Conservation (phyloP, 352 stramenopile species). For the Globisporangium middletonii region DNA sequence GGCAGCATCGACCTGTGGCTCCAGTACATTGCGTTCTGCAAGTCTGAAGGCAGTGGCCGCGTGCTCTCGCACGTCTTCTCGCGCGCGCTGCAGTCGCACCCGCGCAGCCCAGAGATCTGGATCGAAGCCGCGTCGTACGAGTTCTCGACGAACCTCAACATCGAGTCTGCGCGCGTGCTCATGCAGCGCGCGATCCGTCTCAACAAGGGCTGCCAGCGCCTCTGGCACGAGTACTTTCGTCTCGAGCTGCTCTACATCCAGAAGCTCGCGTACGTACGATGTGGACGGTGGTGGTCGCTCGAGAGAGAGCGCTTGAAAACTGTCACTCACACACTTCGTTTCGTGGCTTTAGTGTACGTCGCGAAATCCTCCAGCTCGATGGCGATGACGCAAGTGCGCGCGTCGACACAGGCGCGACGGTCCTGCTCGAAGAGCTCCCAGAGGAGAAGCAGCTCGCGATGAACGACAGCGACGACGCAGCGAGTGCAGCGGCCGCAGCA, state of each 20-base stretch:
- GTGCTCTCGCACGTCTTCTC: constrained; percentile 80
- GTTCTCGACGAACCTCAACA: constrained; percentile 81
- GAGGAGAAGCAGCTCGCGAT: constrained; percentile 37
- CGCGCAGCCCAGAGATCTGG: constrained; percentile 82
- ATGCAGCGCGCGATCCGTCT: constrained; percentile 92
- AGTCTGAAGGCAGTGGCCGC: constrained; percentile 58
- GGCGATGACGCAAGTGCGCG: constrained; percentile 22
- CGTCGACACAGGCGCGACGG: constrained; percentile 23
- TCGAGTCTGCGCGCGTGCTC: constrained; percentile 84
- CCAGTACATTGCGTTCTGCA: constrained; percentile 88
- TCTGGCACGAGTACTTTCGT: constrained; percentile 90
- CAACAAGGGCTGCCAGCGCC: constrained; percentile 69
- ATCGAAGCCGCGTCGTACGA: constrained; percentile 90
- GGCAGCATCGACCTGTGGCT: constrained; percentile 89
- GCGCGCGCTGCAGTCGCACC: constrained; percentile 81
- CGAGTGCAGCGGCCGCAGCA: constrained; percentile 19
- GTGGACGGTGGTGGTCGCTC: too few species aligned
- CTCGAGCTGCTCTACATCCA: constrained; percentile 89
- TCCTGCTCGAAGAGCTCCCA: constrained; percentile 53
- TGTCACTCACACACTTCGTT: neutral
- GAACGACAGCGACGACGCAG: constrained; percentile 6
- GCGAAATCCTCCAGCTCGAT: constrained; percentile 73
- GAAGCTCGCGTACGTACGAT: constrained; percentile 52
- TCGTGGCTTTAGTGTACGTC: constrained; percentile 32
- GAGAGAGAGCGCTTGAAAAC: too few species aligned